Evolutionary conservation across 1,284 basidiomycete species (phyloP).

Genomic region (Athelia sp.): DNA sequence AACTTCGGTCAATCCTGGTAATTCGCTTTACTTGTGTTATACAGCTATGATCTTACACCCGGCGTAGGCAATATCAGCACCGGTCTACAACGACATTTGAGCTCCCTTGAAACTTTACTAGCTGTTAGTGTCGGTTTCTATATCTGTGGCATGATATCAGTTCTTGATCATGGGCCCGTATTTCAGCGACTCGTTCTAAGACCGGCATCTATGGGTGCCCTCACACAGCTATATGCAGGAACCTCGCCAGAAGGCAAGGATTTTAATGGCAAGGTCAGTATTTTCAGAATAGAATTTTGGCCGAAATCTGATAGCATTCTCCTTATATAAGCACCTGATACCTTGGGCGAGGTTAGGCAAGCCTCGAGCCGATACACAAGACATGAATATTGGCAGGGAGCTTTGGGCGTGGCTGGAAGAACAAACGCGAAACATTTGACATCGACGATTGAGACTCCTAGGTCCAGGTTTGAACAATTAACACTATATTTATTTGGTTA

Average conservation of each 20-base stretch:
- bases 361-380: conserved; percentile 9
- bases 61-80: conserved; percentile 6
- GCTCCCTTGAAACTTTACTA: not conserved
- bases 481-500: too few species aligned
- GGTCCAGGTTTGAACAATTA: too few species aligned
- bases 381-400: conserved; percentile 16
- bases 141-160: not conserved
- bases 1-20: conserved; percentile 17
- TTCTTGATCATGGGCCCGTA: too few species aligned
- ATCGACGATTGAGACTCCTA: too few species aligned
- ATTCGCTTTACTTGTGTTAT: not conserved
- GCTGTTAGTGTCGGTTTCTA: conserved; percentile 1
- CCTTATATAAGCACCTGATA: conserved; percentile 16
- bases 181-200: conserved; percentile 13
- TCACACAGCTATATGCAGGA: conserved; percentile 34
- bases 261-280: conserved; percentile 24
- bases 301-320: too few species aligned
- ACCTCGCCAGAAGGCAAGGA: conserved; percentile 24
- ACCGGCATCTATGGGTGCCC: conserved; percentile 22
- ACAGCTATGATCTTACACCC: not conserved
- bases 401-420: conserved; percentile 28
- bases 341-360: conserved; percentile 21
- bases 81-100: conserved; percentile 8
- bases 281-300: not conserved
- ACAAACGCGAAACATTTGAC: conserved; percentile 6